Percentiles rank a stretch among this genome's conserved stretches.
These are phyloP conservation scores for Takakia lepidozioides DNA, from an alignment of 225 moss, liverwort and hornwort species.

Conservation along the genomic window DNA sequence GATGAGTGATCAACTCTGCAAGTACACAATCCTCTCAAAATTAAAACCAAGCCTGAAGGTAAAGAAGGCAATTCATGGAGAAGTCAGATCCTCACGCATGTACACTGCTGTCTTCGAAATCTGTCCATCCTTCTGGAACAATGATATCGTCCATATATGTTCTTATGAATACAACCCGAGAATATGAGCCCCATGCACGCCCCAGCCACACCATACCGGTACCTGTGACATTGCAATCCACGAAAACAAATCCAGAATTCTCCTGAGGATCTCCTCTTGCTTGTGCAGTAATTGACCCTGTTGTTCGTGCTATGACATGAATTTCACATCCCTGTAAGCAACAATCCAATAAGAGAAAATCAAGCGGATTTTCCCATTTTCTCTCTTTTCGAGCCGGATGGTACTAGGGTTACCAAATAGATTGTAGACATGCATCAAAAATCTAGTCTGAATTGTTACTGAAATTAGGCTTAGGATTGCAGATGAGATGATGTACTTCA, in stretches of 20 bases:
- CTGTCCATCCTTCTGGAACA: slow-evolving; percentile 64
- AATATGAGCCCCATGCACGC: slow-evolving; percentile 74
- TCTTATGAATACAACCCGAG: slow-evolving; percentile 63
- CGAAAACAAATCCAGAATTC: slow-evolving; percentile 72
- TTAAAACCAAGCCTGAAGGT: too few species aligned
- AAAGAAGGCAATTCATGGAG: neutral
- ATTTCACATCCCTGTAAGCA: slow-evolving; percentile 71
- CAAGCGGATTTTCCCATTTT: too few species aligned
- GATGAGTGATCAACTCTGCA: too few species aligned
- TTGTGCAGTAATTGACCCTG: slow-evolving; percentile 76
- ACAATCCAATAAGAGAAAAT: too few species aligned
- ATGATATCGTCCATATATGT: slow-evolving; percentile 61
- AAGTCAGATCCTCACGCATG: neutral
- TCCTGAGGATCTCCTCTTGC: slow-evolving; percentile 53
- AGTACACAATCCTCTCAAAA: too few species aligned
- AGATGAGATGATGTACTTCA: slow-evolving; percentile 26
- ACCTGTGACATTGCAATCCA: slow-evolving; percentile 63
- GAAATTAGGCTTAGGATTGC: too few species aligned
- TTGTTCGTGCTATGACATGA: slow-evolving; percentile 56
- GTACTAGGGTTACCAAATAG: too few species aligned
- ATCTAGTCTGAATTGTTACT: neutral
- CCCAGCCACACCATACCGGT: slow-evolving; percentile 71
- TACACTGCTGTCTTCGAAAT: slow-evolving; percentile 49
- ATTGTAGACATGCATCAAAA: neutral
- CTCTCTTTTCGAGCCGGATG: too few species aligned